phyloP scores from a whole-genome alignment of 345 rosid genomes.

The Noccaea bulbosa region DNA sequence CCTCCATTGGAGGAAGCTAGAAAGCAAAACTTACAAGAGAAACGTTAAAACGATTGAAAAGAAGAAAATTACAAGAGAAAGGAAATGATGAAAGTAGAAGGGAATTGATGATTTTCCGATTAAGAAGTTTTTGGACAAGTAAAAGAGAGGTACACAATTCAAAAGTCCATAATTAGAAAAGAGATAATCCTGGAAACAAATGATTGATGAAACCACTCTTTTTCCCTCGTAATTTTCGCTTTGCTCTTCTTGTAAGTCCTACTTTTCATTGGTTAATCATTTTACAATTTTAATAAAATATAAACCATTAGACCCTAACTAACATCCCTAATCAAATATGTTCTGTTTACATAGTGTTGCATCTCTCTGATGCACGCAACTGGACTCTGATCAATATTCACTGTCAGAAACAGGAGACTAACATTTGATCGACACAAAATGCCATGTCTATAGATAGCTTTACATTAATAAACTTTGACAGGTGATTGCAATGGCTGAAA shows the following conservation, averaged over 20 bases:
- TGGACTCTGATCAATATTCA: neutral
- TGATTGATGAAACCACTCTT: constrained; percentile 24
- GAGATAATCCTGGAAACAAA: constrained; percentile 20
- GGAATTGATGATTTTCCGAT: constrained; percentile 11
- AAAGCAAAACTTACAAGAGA: constrained; percentile 17
- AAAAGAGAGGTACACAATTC: constrained; percentile 39
- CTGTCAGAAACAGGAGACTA: constrained; percentile 11
- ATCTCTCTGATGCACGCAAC: constrained; percentile 1
- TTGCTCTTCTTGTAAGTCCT: constrained; percentile 3
- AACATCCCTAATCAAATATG: neutral
- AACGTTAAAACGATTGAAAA: constrained; percentile 3
- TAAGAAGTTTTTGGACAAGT: constrained; percentile 29
- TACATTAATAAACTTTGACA: neutral
- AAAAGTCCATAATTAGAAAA: constrained; percentile 30
- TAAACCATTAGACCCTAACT: neutral
- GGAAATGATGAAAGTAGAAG: constrained; percentile 17
- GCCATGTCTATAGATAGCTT: neutral
- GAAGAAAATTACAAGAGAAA: constrained; percentile 20
- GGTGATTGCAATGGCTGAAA: constrained; percentile 7
- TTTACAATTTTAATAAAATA: neutral
- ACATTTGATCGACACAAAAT: constrained; percentile 1
- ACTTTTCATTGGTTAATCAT: neutral
- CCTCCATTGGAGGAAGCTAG: constrained; percentile 54
- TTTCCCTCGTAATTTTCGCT: constrained; percentile 26
- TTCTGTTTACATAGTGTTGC: neutral